Evolutionary conservation across 257 asterid genomes (phyloP).

Genomic region (Pogostemon cablin): DNA sequence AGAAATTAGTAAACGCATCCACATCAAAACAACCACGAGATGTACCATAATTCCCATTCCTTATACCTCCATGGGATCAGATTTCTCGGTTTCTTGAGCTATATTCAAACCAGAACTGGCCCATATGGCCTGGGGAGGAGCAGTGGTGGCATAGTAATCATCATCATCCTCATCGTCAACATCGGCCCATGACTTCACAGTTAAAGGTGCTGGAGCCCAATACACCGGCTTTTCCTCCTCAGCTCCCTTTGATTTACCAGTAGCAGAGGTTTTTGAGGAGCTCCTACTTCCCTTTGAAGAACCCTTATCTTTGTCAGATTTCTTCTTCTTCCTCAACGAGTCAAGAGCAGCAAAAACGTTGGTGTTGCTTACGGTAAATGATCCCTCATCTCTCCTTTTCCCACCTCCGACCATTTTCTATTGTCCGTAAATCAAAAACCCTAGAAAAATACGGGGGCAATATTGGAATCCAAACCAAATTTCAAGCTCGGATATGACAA

Average conservation of each 20-base stretch:
- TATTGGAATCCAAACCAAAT: constrained; percentile 12
- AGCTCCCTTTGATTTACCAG: constrained; percentile 44
- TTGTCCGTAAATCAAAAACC: constrained; percentile 24
- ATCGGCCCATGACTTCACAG: constrained; percentile 76
- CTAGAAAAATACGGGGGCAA: background rate
- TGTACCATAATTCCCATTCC: constrained; percentile 8
- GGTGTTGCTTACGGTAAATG: constrained; percentile 55
- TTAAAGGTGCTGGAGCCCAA: constrained; percentile 81
- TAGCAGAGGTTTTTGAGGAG: constrained; percentile 34
- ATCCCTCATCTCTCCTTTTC: constrained; percentile 67
- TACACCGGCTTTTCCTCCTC: constrained; percentile 52
- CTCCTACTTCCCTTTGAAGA: constrained; percentile 47
- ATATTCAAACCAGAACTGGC: constrained; percentile 41
- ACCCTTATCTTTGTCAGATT: constrained; percentile 63
- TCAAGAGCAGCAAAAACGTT: constrained; percentile 86
- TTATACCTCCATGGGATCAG: constrained; percentile 61
- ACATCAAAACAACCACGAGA: background rate
- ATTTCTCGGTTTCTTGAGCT: constrained; percentile 40
- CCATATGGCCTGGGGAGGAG: constrained; percentile 72
- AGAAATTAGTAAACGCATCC: background rate
- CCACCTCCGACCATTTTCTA: constrained; percentile 73
- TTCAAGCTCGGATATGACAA: constrained; percentile 22
- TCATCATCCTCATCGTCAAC: constrained; percentile 84
- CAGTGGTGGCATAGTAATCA: constrained; percentile 78
- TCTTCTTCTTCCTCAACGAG: constrained; percentile 70